Evolutionary conservation across 176 grass and related monocot species (phyloP).

Genomic region (Carex myosuroides): DNA sequence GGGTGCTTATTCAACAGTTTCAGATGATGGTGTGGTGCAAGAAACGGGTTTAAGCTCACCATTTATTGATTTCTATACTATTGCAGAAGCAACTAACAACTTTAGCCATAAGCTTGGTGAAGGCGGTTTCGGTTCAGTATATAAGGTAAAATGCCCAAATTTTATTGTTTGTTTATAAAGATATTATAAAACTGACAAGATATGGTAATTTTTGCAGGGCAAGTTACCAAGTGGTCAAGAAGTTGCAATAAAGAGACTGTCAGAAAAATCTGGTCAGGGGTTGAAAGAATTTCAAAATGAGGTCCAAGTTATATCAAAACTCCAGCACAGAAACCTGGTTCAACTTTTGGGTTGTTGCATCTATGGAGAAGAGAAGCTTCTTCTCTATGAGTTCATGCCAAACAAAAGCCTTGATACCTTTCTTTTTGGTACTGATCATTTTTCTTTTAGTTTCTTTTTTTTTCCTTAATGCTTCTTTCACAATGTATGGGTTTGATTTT

Average conservation of each 20-base stretch:
- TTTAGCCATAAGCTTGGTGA: conserved; percentile 50
- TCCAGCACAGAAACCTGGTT: conserved; percentile 66
- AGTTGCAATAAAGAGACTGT: conserved; percentile 63
- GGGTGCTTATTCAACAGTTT: conserved; percentile 19
- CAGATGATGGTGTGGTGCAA: conserved; percentile 18
- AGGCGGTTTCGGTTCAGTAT: conserved; percentile 77
- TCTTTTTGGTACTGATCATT: conserved; percentile 39
- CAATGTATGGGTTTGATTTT: conserved; percentile 13
- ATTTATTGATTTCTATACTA: conserved; percentile 47
- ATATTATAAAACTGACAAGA: background rate
- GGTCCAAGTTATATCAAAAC: conserved; percentile 49
- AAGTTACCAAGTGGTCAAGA: conserved; percentile 57
- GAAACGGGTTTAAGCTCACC: conserved; percentile 28
- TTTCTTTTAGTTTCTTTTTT: background rate
- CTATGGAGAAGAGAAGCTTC: conserved; percentile 67
- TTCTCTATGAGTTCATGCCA: conserved; percentile 73
- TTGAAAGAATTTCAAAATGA: conserved; percentile 65
- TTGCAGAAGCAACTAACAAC: conserved; percentile 51
- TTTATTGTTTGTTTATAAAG: background rate
- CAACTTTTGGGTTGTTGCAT: conserved; percentile 59
- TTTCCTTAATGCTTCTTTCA: background rate
- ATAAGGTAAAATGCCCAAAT: conserved; percentile 40
- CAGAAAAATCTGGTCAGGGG: conserved; percentile 43
- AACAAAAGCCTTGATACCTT: conserved; percentile 70
- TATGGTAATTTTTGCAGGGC: conserved; percentile 28